Conservation (phyloP, 2,329 filamentous ascomycete species). For the Pseudopyricularia javanii region DNA sequence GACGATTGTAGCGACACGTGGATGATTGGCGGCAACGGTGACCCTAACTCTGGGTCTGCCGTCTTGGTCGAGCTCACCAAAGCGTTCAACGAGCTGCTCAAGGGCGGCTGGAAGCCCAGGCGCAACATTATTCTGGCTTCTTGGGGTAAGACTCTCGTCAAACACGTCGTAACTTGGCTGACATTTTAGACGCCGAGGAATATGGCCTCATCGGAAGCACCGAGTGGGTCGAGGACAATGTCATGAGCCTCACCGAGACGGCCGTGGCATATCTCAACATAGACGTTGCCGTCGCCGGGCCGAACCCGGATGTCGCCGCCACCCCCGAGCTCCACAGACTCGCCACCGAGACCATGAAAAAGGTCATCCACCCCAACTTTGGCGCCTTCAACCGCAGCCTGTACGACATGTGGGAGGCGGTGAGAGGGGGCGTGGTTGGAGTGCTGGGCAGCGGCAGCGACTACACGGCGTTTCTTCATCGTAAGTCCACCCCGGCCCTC, state of each 20-base stretch:
- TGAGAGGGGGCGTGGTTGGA: slow-evolving; percentile 20
- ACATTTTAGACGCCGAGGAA: slow-evolving; percentile 49
- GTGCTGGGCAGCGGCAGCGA: slow-evolving; percentile 56
- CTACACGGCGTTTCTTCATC: slow-evolving; percentile 56
- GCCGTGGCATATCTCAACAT: slow-evolving; percentile 65
- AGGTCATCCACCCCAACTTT: slow-evolving; percentile 46
- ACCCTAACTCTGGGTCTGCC: slow-evolving; percentile 66
- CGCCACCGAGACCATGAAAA: slow-evolving; percentile 47
- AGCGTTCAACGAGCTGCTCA: slow-evolving; percentile 56
- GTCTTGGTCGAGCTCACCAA: slow-evolving; percentile 64
- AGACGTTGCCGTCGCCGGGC: slow-evolving; percentile 35
- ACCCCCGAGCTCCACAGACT: slow-evolving; percentile 35
- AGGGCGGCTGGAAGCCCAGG: slow-evolving; percentile 67
- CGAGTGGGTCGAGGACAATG: slow-evolving; percentile 76
- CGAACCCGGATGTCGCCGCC: neutral
- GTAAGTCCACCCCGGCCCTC: slow-evolving; percentile 20
- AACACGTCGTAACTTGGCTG: slow-evolving; percentile 24
- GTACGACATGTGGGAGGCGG: slow-evolving; percentile 26
- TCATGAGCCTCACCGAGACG: slow-evolving; percentile 60
- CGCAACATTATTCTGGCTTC: slow-evolving; percentile 34
- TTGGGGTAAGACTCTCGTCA: neutral
- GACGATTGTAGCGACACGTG: slow-evolving; percentile 51
- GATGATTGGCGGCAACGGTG: slow-evolving; percentile 57
- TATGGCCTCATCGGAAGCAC: slow-evolving; percentile 72
- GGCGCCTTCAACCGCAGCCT: slow-evolving; percentile 31